Conservation (phyloP, 2,329 filamentous ascomycete species). For the Xylaria sp. region DNA sequence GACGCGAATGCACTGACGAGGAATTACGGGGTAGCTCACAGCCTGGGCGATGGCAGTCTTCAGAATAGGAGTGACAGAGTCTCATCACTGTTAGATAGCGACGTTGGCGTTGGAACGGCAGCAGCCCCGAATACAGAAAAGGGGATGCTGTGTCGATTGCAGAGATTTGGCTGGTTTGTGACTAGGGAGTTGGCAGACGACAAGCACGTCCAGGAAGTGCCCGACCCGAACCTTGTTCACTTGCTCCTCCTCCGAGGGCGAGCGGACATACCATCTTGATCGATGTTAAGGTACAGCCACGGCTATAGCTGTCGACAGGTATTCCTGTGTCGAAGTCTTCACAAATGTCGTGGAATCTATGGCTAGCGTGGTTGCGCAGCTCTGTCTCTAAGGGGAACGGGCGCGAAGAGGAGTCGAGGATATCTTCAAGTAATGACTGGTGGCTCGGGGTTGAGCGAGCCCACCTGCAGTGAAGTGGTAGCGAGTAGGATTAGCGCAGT, state of each 20-base stretch:
- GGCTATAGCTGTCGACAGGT: too few relatives aligned
- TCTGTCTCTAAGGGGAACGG: too few relatives aligned
- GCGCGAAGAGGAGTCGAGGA: too few relatives aligned
- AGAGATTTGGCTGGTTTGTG: neutral
- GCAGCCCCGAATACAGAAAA: neutral
- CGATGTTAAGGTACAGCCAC: too few relatives aligned
- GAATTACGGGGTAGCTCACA: neutral
- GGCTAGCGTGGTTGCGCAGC: too few relatives aligned
- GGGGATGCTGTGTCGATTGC: neutral
- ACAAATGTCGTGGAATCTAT: too few relatives aligned
- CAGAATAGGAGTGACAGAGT: neutral
- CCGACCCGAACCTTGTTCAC: constrained; percentile 1
- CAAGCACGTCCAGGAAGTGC: neutral
- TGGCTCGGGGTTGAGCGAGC: too few relatives aligned
- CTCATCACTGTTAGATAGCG: too few relatives aligned
- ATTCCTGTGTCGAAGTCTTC: too few relatives aligned
- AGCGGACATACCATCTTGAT: neutral
- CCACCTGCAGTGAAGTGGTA: too few relatives aligned
- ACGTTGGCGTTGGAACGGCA: neutral
- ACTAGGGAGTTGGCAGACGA: neutral
- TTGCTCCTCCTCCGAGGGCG: constrained; percentile 4
- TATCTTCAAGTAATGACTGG: too few relatives aligned
- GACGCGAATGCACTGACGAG: neutral
- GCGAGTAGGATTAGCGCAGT: too few relatives aligned
- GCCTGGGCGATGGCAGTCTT: neutral